phyloP scores from a whole-genome alignment of 257 asterid genomes.

The Voacanga thouarsii region DNA sequence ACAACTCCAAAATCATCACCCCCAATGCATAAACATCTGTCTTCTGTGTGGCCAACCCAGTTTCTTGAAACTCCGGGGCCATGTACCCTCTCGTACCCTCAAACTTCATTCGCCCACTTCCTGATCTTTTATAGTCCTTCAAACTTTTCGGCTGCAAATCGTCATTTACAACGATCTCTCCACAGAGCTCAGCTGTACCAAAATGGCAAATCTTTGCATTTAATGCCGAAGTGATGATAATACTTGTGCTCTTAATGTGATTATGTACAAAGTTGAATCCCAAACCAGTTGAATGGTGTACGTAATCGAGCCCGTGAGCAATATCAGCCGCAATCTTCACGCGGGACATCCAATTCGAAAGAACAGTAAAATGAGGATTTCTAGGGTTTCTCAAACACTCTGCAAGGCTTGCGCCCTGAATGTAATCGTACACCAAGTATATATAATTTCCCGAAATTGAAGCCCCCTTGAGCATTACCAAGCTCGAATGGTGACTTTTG shows the following conservation, averaged over 20 bases:
- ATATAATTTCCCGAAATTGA: constrained; percentile 59
- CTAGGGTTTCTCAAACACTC: constrained; percentile 58
- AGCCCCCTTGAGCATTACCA: constrained; percentile 67
- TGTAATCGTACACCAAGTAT: constrained; percentile 68
- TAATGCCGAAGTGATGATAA: constrained; percentile 41
- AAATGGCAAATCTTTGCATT: constrained; percentile 78
- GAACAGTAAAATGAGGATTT: constrained; percentile 66
- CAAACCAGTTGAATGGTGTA: constrained; percentile 80
- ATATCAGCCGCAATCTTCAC: constrained; percentile 64
- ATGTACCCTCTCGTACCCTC: constrained; percentile 91
- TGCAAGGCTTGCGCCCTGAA: constrained; percentile 57
- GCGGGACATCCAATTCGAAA: constrained; percentile 69
- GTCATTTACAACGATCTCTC: constrained; percentile 40
- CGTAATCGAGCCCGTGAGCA: constrained; percentile 83
- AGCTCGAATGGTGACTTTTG: constrained; percentile 76
- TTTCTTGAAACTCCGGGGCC: constrained; percentile 81
- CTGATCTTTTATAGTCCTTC: constrained; percentile 28
- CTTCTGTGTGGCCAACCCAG: constrained; percentile 62
- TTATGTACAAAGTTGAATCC: constrained; percentile 76
- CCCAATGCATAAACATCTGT: constrained; percentile 87
- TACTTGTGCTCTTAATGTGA: constrained; percentile 68
- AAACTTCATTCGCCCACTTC: constrained; percentile 47
- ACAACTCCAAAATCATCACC: constrained; percentile 73
- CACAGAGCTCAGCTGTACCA: constrained; percentile 95
- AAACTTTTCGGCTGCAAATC: background rate